Conservation (phyloP, 441 rosid species). For the Erysimum pusillum region DNA sequence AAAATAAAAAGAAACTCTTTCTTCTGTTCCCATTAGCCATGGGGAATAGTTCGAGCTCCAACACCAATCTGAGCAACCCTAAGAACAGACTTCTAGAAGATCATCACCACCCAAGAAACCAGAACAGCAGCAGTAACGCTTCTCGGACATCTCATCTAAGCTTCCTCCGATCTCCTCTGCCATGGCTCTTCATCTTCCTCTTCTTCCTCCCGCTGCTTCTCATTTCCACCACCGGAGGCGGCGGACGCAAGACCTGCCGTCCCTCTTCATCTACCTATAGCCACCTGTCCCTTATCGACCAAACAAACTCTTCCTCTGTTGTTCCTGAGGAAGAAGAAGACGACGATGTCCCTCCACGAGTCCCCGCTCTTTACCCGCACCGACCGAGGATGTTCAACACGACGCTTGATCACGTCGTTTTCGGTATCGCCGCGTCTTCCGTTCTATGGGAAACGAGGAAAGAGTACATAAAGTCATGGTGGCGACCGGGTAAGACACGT, state of each 20-base stretch:
- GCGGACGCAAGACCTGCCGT: constrained; percentile 46
- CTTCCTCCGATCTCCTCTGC: constrained; percentile 49
- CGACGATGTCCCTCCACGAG: constrained; percentile 18
- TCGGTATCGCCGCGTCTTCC: constrained; percentile 78
- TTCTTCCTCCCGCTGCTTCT: constrained; percentile 60
- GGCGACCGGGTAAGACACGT: constrained; percentile 73
- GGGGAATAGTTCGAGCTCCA: constrained; percentile 44
- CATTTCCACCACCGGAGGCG: constrained; percentile 56
- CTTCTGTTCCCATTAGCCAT: constrained; percentile 35
- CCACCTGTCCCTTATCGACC: constrained; percentile 36
- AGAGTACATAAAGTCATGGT: constrained; percentile 84
- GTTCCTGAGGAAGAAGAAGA: constrained; percentile 26
- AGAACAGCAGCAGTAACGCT: constrained; percentile 20
- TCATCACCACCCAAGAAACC: constrained; percentile 35
- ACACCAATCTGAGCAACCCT: constrained; percentile 30
- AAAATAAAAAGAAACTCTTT: not conserved
- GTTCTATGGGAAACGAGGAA: constrained; percentile 77
- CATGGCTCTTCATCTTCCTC: constrained; percentile 62
- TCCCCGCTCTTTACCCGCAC: constrained; percentile 29
- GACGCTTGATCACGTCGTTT: constrained; percentile 71
- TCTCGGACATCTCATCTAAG: constrained; percentile 43
- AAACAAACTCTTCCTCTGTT: constrained; percentile 48
- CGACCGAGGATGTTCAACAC: constrained; percentile 52
- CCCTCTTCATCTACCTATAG: constrained; percentile 23
- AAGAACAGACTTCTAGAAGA: constrained; percentile 33